A percentile compares a stretch with the other conserved stretches of the same genome.
phyloP scores from a whole-genome alignment of 768 basidiomycete genomes.

The Lactifluus rugatus region DNA sequence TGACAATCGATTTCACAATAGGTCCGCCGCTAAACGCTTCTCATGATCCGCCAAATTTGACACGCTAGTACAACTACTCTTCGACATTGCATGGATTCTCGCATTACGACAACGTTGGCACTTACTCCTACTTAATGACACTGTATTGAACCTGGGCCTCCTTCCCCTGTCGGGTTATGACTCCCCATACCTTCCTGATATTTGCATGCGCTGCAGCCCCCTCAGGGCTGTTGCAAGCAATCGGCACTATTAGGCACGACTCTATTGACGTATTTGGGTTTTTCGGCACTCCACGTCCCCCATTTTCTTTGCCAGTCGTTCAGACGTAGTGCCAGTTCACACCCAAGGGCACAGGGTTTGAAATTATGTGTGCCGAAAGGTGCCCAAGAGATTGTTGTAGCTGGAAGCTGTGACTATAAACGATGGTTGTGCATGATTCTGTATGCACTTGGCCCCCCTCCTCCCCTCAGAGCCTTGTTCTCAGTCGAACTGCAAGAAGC shows the following conservation, averaged over 20 bases:
- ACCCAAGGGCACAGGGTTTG: not conserved
- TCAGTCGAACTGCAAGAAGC: not conserved
- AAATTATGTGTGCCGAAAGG: not conserved
- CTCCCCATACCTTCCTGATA: not conserved
- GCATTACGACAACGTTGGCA: not conserved
- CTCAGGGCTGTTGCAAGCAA: not conserved
- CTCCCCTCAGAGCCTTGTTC: too few relatives aligned
- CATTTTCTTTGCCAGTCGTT: not conserved
- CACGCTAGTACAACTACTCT: not conserved
- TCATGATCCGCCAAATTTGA: not conserved
- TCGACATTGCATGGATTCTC: not conserved
- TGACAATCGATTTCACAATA: not conserved
- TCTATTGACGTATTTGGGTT: not conserved
- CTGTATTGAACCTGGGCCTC: too few relatives aligned
- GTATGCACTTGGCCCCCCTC: too few relatives aligned
- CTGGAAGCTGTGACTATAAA: not conserved
- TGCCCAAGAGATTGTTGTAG: not conserved
- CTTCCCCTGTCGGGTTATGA: too few relatives aligned
- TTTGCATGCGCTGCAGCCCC: not conserved
- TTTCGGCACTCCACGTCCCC: too few relatives aligned
- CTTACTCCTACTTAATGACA: not conserved
- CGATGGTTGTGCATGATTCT: too few relatives aligned
- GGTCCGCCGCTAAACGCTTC: not conserved
- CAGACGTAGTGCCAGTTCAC: not conserved
- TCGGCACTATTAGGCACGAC: not conserved